These are phyloP conservation scores for Ceratocystis variospora DNA, from an alignment of 2,329 filamentous ascomycete species.

Conservation along the genomic window DNA sequence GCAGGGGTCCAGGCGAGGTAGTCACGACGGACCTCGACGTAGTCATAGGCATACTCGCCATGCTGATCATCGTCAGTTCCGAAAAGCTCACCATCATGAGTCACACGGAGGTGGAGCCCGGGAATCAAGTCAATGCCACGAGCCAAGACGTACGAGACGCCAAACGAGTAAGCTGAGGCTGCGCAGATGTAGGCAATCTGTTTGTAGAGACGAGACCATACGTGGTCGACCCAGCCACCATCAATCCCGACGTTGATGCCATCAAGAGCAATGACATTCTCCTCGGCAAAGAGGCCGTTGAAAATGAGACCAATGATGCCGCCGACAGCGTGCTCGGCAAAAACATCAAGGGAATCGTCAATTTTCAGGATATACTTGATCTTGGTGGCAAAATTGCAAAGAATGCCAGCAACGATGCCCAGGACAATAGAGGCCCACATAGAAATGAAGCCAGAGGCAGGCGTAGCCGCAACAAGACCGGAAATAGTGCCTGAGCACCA, in stretches of 20 bases:
- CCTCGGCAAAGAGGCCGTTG: constrained; percentile 57
- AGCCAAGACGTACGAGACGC: constrained; percentile 59
- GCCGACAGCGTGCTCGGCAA: constrained; percentile 57
- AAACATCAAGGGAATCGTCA: constrained; percentile 58
- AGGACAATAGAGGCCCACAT: constrained; percentile 54
- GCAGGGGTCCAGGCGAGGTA: constrained; percentile 73
- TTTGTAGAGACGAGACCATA: constrained; percentile 62
- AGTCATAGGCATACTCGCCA: constrained; percentile 81
- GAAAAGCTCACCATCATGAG: constrained; percentile 68
- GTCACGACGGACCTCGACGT: constrained; percentile 76
- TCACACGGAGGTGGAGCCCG: constrained; percentile 65
- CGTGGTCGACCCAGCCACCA: constrained; percentile 63
- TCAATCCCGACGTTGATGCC: constrained; percentile 55
- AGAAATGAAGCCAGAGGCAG: constrained; percentile 53
- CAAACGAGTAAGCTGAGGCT: constrained; percentile 53
- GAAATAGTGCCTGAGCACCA: constrained; percentile 61
- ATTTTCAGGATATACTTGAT: constrained; percentile 49
- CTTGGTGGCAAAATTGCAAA: constrained; percentile 57
- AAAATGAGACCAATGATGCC: constrained; percentile 57
- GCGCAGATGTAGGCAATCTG: constrained; percentile 66
- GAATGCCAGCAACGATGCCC: constrained; percentile 51
- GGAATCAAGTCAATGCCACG: constrained; percentile 62
- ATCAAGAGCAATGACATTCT: constrained; percentile 59
- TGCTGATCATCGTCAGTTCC: constrained; percentile 87
- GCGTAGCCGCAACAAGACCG: constrained; percentile 55